Conservation (phyloP, 2,329 filamentous ascomycete genomes). For the Nemania diffusa region DNA sequence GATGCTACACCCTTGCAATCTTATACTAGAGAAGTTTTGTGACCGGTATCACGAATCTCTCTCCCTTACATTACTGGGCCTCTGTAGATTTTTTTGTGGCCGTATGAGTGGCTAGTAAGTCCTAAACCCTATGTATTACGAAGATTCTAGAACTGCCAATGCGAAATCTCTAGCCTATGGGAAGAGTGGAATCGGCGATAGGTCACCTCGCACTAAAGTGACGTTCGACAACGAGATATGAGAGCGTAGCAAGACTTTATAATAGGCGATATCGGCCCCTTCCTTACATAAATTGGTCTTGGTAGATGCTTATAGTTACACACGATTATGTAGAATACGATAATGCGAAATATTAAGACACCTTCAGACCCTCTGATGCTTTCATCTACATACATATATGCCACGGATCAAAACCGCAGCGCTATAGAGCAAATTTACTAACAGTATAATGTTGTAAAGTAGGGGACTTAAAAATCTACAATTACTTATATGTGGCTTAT, state of each 20-base stretch:
- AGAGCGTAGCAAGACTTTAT: neutral
- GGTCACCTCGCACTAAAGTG: neutral
- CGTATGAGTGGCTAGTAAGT: constrained; percentile 5
- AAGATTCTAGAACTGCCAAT: neutral
- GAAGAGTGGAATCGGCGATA: neutral
- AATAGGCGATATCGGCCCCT: neutral
- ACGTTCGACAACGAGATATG: neutral
- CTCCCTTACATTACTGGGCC: constrained; percentile 4
- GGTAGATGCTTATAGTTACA: neutral
- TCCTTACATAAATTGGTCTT: neutral
- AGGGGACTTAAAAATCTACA: too few species aligned
- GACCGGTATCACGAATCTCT: neutral
- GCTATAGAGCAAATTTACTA: too few species aligned
- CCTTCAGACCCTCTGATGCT: neutral
- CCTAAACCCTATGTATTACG: neutral
- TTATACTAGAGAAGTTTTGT: neutral
- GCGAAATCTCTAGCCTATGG: neutral
- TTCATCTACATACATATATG: neutral
- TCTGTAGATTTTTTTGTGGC: neutral
- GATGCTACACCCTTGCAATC: neutral
- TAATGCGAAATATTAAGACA: neutral
- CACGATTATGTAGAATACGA: neutral
- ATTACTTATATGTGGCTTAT: too few species aligned
- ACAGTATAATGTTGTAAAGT: too few species aligned
- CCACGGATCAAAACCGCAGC: too few species aligned